Base-by-base conservation (phyloP, 192 early-diverging fungal species). In the Dimargaris cristalligena region DNA sequence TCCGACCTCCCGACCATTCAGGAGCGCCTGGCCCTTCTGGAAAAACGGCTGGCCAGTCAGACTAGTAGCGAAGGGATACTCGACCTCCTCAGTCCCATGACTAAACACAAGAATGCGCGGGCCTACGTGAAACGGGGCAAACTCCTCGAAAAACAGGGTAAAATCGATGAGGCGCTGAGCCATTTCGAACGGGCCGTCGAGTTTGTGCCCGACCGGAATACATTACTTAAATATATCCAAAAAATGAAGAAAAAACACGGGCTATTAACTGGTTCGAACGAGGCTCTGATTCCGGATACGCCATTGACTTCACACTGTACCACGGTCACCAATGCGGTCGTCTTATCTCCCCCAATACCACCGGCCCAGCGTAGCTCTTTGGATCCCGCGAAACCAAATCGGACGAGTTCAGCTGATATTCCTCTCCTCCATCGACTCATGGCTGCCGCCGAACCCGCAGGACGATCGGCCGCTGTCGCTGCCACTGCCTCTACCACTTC, bases 61-160 rank as follows among this genome's bases (percentile, higher is more conserved):
- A 23, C 22, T 22, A 62, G 23, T 31, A 62, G 20, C 29, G 59
- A 64, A 45, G 61, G 60, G 28, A 71, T 73, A 8, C 58, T 73
- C 8, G 71, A 75, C 20, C 38, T 79, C 48, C 70, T 79, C 30
- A 75, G 75, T 26, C 77, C 77, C 14, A 69, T 71, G 13, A 79
- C 77, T 0, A 79, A 79, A 52, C 73, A 72, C 22, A 79, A 79
- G 50, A 79, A 70, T 22, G 74, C 70, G 52, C 67, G 68, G 13
- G 77, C 75, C 0, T 72, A 71, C 65, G 69, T 77, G 20, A 70
- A 69, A 35, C 63, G 72, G 29, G 77, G 69, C 16, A 63, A 71
- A n/a, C 67, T 71, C 62, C 64, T 74, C 6, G 74, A 79, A 52
- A 67, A 72, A 23, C 59, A 70, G 23, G 71, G 71, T 35, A 62